A percentile compares a stretch with the other conserved stretches of the same genome.
Evolutionary conservation across 2,329 filamentous ascomycete genomes (phyloP).

Genomic region (Dichotomopilus funicola): DNA sequence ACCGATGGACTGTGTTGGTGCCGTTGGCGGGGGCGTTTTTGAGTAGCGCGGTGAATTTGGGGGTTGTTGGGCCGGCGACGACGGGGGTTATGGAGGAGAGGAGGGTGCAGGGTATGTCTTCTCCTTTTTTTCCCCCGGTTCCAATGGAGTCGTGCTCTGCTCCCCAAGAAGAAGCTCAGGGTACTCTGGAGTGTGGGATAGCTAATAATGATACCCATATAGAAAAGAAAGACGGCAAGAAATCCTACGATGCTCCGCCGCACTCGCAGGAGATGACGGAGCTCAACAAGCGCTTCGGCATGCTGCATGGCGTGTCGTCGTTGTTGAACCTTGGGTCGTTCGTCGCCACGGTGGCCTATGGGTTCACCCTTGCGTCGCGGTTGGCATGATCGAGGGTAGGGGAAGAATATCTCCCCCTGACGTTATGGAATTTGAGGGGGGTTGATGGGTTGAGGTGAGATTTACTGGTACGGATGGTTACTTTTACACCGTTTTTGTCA

Average conservation of each 20-base stretch:
- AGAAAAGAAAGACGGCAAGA: slow-evolving; percentile 87
- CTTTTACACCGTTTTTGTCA: too few species aligned
- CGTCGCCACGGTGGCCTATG: slow-evolving; percentile 67
- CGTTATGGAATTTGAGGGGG: background rate
- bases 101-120: slow-evolving; percentile 66
- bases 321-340: slow-evolving; percentile 70
- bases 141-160: too few species aligned
- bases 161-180: background rate
- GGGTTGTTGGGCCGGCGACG: slow-evolving; percentile 68
- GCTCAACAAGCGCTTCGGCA: slow-evolving; percentile 72
- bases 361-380: slow-evolving; percentile 62
- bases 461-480: too few species aligned
- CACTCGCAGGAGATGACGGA: slow-evolving; percentile 79
- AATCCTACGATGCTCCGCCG: slow-evolving; percentile 69
- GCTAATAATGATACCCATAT: background rate
- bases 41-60: slow-evolving; percentile 64
- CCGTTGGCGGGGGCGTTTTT: slow-evolving; percentile 65
- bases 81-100: slow-evolving; percentile 67
- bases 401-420: background rate
- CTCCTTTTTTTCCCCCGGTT: background rate
- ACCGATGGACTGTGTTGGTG: slow-evolving; percentile 57
- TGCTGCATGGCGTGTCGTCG: slow-evolving; percentile 74
- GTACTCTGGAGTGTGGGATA: background rate
- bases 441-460: too few species aligned
- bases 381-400: slow-evolving; percentile 35